These are phyloP conservation scores for Fusarium drepaniforme DNA, from an alignment of 2,329 filamentous ascomycete species.

Conservation along the genomic window DNA sequence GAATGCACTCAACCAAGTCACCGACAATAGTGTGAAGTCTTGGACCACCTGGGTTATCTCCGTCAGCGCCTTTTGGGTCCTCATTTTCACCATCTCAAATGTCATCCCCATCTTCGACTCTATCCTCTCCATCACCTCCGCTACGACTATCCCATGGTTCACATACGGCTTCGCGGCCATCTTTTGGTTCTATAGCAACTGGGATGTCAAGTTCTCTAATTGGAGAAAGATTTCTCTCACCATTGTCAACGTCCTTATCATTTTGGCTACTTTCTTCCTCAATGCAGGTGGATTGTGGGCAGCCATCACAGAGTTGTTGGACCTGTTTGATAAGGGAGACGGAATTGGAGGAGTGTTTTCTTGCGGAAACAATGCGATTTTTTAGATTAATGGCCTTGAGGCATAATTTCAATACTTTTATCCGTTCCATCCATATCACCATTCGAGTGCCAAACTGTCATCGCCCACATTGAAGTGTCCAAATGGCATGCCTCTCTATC, in stretches of 20 bases:
- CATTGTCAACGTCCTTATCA: conserved; percentile 33
- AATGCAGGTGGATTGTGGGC: conserved; percentile 44
- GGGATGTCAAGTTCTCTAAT: conserved; percentile 20
- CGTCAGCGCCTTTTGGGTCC: conserved; percentile 38
- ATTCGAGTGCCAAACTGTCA: not conserved
- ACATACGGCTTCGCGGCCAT: conserved; percentile 40
- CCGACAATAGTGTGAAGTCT: conserved; percentile 37
- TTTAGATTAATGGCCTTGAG: conserved; percentile 1
- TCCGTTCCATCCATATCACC: not conserved
- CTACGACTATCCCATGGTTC: conserved; percentile 44
- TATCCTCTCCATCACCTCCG: conserved; percentile 42
- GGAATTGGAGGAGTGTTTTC: conserved; percentile 38
- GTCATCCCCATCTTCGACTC: conserved; percentile 47
- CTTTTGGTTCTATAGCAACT: conserved; percentile 44
- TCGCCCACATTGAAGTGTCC: too few species aligned
- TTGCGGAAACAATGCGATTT: conserved; percentile 37
- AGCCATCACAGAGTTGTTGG: conserved; percentile 37
- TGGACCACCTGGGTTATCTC: conserved; percentile 45
- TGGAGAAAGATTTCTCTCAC: conserved; percentile 39
- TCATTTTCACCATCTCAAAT: conserved; percentile 44
- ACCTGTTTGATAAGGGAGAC: conserved; percentile 29
- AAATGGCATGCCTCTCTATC: too few species aligned
- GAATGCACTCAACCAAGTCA: conserved; percentile 33
- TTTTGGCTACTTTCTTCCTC: conserved; percentile 37
- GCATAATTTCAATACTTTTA: not conserved